Base-by-base conservation (phyloP, 441 rosid species). In the Aleurites moluccanus region DNA sequence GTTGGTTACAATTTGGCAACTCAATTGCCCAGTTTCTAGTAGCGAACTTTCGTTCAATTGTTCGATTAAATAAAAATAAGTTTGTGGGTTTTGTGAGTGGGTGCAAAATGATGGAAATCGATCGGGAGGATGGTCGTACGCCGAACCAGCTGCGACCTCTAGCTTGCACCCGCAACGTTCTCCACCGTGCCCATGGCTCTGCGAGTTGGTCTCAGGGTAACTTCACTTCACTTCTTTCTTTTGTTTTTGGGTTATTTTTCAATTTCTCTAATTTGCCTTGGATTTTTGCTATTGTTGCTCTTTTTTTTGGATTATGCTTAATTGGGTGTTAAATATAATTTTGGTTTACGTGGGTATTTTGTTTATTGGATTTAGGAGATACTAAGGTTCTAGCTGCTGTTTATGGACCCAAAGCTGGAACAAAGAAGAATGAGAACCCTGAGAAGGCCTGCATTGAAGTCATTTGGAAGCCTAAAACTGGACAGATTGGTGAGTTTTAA, bases 141-240 rank as follows among this genome's bases (percentile, higher is more conserved):
- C 85, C 85, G 20, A 89, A 88, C 82, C 98, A 91, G 40, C 77
- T 93, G 79, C 87, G 98, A 79, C 97, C 92, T 1, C 86, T 93
- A 20, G 82, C 92, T 64, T 91, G 95, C 82, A 84, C 95, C 21
- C 92, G 91, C 68, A 88, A 83, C 80, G 80, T 88, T 70, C 98
- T 91, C 52, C 88, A 91, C 80, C 96, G 97, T 47, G 93, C 99
- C 63, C 97, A 95, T 83, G 99, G 99, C 70, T 95, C 99, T 23
- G 98, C 98, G 38, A 90, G 92, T 78, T 95, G 98, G 98, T 85
- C 89, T 50, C 98, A 93, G 87, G 99, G 99, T 91, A 64, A n/a
- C 47, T 45, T 21, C 10, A n/a, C 25, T 45, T 6, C 7, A 8
- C 40, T 38, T 38, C 40, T 38, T 38, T 40, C 35, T 64, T 40